Evolutionary conservation across 2,329 filamentous ascomycete species (phyloP), one percentile per base, ranked within the genome.

Genomic region (Davidsoniella neocaledoniae): DNA sequence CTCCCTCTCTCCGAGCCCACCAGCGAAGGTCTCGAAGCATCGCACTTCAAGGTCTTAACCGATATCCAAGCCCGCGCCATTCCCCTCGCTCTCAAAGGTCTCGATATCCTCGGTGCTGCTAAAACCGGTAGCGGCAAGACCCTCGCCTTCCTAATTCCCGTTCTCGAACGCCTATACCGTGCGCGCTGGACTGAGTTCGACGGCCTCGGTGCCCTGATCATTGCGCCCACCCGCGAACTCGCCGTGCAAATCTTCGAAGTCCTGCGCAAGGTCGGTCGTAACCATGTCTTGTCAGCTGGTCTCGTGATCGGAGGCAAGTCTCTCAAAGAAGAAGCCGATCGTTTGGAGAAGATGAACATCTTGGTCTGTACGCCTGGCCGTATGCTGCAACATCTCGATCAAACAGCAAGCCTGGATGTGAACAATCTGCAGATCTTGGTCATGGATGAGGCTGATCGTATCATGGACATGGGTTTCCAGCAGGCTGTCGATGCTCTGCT

Each of bases 161-260:
- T 96, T 0, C 74, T 98, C 46, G 91, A 98, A 65, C 93, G 90
- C 59, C 74, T 98, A 2, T 91, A 94, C 64, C 80, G 87, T 47
- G 77, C 80, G 50, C 84, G 81, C 72, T 95, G 88, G 81, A 84
- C 91, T 14, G 85, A 94, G 58, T 74, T 80, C 57, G 91, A 98
- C 66, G 91, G 91, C 0, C 71, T 98, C 26, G 90, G 90, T 7
- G 91, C 91, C 4, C 74, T 98, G 55, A 86, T 98, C 56, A 81
- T 98, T 49, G 90, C 88, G 0, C 91, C 91, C 0, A 98, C 91
- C 6, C 81, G 91, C 60, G 91, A 98, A 67, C 72, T 98, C 50
- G 90, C 91, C 0, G 91, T 93, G 38, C 91, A 98, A 64, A 98
- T 94, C 54, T 98, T 96, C 61, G 84, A 95, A 52, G 90, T 96